Percentiles rank a stretch among this genome's conserved stretches.
These are phyloP conservation scores for Sporopachydermia quercuum DNA, from an alignment of 805 yeast species.

Conservation along the genomic window DNA sequence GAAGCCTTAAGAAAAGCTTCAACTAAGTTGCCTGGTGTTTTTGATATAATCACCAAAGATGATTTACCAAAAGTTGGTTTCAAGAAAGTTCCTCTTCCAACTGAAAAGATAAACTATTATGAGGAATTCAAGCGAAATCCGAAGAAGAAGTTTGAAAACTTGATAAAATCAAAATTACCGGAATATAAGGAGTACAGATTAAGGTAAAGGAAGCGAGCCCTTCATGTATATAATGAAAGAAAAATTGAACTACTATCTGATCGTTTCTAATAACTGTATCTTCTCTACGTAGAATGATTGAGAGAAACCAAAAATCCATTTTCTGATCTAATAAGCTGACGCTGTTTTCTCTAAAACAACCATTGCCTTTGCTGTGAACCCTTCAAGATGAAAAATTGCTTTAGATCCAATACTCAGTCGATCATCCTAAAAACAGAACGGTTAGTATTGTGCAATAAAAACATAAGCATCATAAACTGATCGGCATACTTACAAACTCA, in stretches of 20 bases:
- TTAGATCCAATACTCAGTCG: conserved; percentile 75
- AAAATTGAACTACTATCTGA: neutral
- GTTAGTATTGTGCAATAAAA: conserved; percentile 15
- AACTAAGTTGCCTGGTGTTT: conserved; percentile 82
- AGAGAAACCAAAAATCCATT: too few relatives aligned
- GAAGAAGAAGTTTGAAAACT: conserved; percentile 44
- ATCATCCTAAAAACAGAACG: conserved; percentile 49
- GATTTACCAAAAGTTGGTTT: conserved; percentile 63
- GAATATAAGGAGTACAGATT: conserved; percentile 49
- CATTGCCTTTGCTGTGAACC: conserved; percentile 83
- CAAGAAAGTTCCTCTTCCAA: conserved; percentile 32
- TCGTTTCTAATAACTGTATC: too few relatives aligned
- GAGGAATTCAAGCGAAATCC: conserved; percentile 45
- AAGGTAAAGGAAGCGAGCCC: conserved; percentile 23
- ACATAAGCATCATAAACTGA: neutral
- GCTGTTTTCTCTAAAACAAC: conserved; percentile 40
- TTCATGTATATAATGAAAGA: conserved; percentile 3
- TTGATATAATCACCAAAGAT: conserved; percentile 61
- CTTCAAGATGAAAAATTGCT: conserved; percentile 89
- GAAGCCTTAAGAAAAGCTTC: conserved; percentile 84
- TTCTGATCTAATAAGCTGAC: neutral
- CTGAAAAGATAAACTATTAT: conserved; percentile 34
- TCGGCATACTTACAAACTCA: conserved; percentile 1
- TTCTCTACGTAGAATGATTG: too few relatives aligned
- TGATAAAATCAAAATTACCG: conserved; percentile 31